These are phyloP conservation scores for Leccinum imitatum DNA, from an alignment of 768 basidiomycete genomes.

Conservation along the genomic window DNA sequence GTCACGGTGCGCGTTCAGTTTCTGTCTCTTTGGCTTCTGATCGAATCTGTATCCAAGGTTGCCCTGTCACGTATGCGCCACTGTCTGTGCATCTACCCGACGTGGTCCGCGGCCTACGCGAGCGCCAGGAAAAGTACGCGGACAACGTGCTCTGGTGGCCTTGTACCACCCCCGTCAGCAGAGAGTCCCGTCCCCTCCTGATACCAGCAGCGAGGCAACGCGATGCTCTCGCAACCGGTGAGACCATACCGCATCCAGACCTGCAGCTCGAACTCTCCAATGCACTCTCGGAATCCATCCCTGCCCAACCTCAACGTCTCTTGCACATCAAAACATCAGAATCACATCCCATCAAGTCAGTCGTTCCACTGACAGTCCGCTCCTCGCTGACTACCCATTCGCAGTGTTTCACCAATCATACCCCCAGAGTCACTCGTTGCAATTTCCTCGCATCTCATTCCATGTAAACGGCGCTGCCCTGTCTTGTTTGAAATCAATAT, in stretches of 20 bases:
- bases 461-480: conserved; percentile 19
- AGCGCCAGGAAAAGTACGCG: conserved; percentile 45
- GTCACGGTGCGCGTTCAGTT: conserved; percentile 24
- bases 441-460: conserved; percentile 38
- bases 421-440: conserved; percentile 47
- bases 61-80: conserved; percentile 57
- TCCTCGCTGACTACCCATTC: conserved; percentile 1
- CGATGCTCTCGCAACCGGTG: conserved; percentile 21
- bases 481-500: conserved; percentile 38
- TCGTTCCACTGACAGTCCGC: conserved; percentile 5
- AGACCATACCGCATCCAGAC: conserved; percentile 18
- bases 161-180: conserved; percentile 14
- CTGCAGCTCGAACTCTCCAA: conserved; percentile 51
- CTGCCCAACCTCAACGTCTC: conserved; percentile 5
- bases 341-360: conserved; percentile 83
- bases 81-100: conserved; percentile 63
- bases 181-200: conserved; percentile 9
- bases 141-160: conserved; percentile 51
- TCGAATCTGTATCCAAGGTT: conserved; percentile 39
- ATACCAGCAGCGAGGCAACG: conserved; percentile 26
- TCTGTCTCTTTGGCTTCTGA: neutral
- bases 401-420: conserved; percentile 56
- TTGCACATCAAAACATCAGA: conserved; percentile 63
- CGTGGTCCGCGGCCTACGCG: conserved; percentile 51
- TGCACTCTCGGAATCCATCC: conserved; percentile 51